These are phyloP conservation scores for Echeveria elegans DNA, from an alignment of 164 flowering plant genomes.

Conservation along the genomic window DNA sequence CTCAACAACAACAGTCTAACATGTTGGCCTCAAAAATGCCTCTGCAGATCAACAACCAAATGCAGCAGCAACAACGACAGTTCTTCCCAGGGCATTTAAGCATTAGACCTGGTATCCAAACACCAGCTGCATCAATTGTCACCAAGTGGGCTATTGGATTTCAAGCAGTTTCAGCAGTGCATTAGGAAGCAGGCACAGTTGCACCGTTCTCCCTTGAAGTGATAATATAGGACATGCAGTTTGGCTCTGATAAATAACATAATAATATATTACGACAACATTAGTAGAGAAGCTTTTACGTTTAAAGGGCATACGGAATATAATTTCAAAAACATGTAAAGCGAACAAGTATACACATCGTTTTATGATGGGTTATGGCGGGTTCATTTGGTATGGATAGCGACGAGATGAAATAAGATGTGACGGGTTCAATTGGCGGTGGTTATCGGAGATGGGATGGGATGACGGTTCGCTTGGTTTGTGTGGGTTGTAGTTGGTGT, in stretches of 20 bases:
- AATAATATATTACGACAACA: not conserved
- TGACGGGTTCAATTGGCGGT: too few species aligned
- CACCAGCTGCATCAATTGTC: slow-evolving; percentile 14
- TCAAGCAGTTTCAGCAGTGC: slow-evolving; percentile 12
- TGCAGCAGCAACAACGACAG: slow-evolving; percentile 18
- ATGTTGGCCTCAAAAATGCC: slow-evolving; percentile 6
- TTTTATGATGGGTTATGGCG: too few species aligned
- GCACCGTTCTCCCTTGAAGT: slow-evolving; percentile 13
- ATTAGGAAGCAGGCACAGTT: slow-evolving; percentile 17
- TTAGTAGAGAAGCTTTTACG: not conserved
- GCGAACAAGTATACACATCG: too few species aligned
- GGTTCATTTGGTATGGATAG: too few species aligned
- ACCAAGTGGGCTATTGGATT: slow-evolving; percentile 13
- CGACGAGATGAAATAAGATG: too few species aligned
- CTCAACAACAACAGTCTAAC: slow-evolving; percentile 15
- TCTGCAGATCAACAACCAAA: slow-evolving; percentile 26
- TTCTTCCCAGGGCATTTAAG: slow-evolving; percentile 14
- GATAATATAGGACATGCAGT: too few species aligned
- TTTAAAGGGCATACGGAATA: too few species aligned
- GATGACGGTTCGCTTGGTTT: too few species aligned
- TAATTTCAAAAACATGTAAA: too few species aligned
- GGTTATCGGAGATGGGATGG: too few species aligned
- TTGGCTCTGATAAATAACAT: not conserved
- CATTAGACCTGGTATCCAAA: slow-evolving; percentile 15
- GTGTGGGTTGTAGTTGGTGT: too few species aligned